These are phyloP conservation scores for Trichoderma sp. DNA, from an alignment of 2,329 filamentous ascomycete species.

Conservation along the genomic window DNA sequence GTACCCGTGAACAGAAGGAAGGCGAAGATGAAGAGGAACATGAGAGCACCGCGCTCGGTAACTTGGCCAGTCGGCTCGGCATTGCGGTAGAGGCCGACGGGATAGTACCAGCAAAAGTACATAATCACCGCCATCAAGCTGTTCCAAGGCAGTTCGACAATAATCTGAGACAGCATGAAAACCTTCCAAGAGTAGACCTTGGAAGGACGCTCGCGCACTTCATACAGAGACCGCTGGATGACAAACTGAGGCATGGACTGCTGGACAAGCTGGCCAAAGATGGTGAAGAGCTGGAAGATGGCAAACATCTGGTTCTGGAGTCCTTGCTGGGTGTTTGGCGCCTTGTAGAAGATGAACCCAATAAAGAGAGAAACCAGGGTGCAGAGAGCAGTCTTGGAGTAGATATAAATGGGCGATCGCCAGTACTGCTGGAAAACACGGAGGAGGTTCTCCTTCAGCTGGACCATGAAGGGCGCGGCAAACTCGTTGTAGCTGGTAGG, in stretches of 20 bases:
- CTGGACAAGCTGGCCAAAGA: slow-evolving; percentile 78
- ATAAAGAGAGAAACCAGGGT: slow-evolving; percentile 71
- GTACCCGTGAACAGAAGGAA: slow-evolving; percentile 83
- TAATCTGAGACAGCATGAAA: slow-evolving; percentile 80
- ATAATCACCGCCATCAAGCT: slow-evolving; percentile 74
- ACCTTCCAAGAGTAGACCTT: slow-evolving; percentile 85
- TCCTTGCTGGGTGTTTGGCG: slow-evolving; percentile 72
- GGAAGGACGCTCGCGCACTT: slow-evolving; percentile 80
- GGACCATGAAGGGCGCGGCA: slow-evolving; percentile 70
- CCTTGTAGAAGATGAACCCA: slow-evolving; percentile 77
- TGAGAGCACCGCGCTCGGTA: slow-evolving; percentile 70
- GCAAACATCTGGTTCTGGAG: slow-evolving; percentile 85
- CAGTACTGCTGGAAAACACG: slow-evolving; percentile 92
- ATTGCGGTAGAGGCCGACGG: slow-evolving; percentile 74
- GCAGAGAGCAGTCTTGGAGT: slow-evolving; percentile 74
- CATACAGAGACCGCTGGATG: slow-evolving; percentile 77
- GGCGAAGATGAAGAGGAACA: slow-evolving; percentile 74
- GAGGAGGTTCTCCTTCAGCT: slow-evolving; percentile 67
- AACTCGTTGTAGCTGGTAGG: slow-evolving; percentile 69
- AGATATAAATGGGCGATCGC: slow-evolving; percentile 87
- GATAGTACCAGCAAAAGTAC: slow-evolving; percentile 84
- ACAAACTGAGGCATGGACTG: slow-evolving; percentile 88
- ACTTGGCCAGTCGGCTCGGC: slow-evolving; percentile 63
- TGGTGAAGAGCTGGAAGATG: slow-evolving; percentile 80
- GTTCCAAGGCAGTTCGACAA: slow-evolving; percentile 87